Evolutionary conservation across 495 filamentous ascomycete genomes (phyloP), one percentile per base, ranked within the genome.

Genomic region (Chaetomidium leptoderma): DNA sequence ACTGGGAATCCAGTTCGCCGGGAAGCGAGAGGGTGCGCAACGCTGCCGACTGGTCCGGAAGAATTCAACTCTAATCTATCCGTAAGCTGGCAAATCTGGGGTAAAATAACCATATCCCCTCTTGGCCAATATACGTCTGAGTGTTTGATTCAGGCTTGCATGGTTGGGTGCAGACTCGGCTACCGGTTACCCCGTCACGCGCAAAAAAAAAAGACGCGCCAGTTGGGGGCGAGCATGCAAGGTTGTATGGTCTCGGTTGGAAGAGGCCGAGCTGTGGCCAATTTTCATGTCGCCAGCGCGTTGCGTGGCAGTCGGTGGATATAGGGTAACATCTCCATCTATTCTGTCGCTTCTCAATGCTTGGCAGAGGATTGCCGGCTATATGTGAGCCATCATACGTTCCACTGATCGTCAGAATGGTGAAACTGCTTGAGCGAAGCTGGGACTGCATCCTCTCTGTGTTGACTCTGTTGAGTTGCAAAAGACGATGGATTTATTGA

Each of bases 1-100:
- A 59, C 51, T 39, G 40, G 32, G 48, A 27, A 53, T 46, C 66
- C 66, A 69, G 62, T 60, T 53, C 51, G 58, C 47, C 46, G 66
- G 66, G 51, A 53, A 10, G 47, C 21, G 42, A 23, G 53, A 58
- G 23, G 17, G 40, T 40, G 46, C 36, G 59, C 66, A 58, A 65
- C 35, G 64, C 64, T 69, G 66, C 66, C 66, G 66, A 69, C 64
- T 69, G 66, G 66, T 63, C 64, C 62, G 62, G 60, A 35, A 46
- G 19, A 57, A 65, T 63, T 57, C 23, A 47, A 13, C 4, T 4
- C 27, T 55, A 55, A 63, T 67, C 27, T 65, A 65, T 63, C 48
- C 48, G 37, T 60, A 54, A 42, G 39, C 63, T 42, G 66, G 59
- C 42, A 66, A 66, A 64, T 64, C 66, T 64, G 66, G 66, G 63